These are phyloP conservation scores for Salicornia ramosissima DNA, from an alignment of 148 eudicot species.

Conservation along the genomic window DNA sequence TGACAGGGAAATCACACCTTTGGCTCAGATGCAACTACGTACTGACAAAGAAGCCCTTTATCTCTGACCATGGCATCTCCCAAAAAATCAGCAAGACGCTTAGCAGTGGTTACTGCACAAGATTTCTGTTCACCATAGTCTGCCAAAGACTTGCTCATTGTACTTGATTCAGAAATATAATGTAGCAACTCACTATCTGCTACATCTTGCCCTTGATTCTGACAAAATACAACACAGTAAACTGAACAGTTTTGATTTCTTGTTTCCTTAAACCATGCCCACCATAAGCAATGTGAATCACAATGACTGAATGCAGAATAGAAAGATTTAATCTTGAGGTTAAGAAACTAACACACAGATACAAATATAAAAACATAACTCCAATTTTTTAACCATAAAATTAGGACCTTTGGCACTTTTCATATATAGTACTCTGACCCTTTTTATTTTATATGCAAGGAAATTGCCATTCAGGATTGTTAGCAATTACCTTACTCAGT, in stretches of 20 bases:
- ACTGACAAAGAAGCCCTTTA: conserved; percentile 92
- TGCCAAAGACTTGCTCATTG: conserved; percentile 97
- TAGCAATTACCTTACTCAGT: too few species aligned
- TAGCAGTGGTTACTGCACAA: conserved; percentile 98
- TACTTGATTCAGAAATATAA: conserved; percentile 97
- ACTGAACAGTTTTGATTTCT: conserved; percentile 12
- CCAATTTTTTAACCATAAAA: too few species aligned
- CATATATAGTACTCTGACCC: too few species aligned
- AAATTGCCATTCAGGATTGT: too few species aligned
- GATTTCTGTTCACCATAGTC: conserved; percentile 98
- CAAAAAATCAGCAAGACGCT: conserved; percentile 91
- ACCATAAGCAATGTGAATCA: neutral
- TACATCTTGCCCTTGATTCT: conserved; percentile 91
- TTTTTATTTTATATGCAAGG: too few species aligned
- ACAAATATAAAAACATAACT: too few species aligned
- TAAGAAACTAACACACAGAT: neutral
- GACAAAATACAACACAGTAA: conserved; percentile 27
- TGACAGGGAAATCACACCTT: conserved; percentile 46
- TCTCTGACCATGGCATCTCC: conserved; percentile 99
- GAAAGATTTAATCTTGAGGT: neutral
- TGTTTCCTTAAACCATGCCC: neutral
- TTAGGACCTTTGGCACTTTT: too few species aligned
- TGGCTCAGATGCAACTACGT: conserved; percentile 94
- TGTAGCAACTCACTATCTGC: conserved; percentile 94
- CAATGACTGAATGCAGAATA: neutral